Percentiles rank a stretch among this genome's conserved stretches.
Evolutionary conservation across 2,329 filamentous ascomycete species (phyloP).

Genomic region (Domatiomyces globalis): DNA sequence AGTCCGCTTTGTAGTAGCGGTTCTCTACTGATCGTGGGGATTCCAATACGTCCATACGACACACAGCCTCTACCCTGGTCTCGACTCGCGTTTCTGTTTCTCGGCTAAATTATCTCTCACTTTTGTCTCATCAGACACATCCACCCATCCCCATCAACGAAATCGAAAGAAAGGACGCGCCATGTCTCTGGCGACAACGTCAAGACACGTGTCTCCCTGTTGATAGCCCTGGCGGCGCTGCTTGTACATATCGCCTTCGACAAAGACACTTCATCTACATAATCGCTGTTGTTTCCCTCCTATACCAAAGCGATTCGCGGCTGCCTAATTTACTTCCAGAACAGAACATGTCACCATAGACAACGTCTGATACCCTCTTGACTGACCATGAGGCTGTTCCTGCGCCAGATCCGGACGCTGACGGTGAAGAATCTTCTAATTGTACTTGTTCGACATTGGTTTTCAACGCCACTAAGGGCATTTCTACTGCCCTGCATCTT

Average conservation of each 20-base stretch:
- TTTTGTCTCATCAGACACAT: neutral
- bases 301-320: no score
- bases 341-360: neutral
- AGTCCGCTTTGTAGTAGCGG: no score
- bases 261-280: neutral
- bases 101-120: neutral
- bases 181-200: neutral
- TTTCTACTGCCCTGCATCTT: slow-evolving; percentile 44
- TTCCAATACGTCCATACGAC: neutral
- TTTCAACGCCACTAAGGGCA: slow-evolving; percentile 41
- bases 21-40: neutral
- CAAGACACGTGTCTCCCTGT: neutral
- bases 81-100: no score
- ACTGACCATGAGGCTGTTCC: slow-evolving; percentile 24
- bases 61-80: neutral
- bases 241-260: neutral
- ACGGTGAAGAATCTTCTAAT: slow-evolving; percentile 44
- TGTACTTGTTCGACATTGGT: slow-evolving; percentile 38
- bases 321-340: neutral
- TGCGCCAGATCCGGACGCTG: slow-evolving; percentile 42
- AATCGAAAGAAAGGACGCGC: neutral
- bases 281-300: neutral
- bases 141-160: neutral
- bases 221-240: neutral
- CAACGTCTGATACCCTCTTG: neutral